Conservation (phyloP, 202 grass and related monocot genomes). For the Dendrocalamus latiflorus region DNA sequence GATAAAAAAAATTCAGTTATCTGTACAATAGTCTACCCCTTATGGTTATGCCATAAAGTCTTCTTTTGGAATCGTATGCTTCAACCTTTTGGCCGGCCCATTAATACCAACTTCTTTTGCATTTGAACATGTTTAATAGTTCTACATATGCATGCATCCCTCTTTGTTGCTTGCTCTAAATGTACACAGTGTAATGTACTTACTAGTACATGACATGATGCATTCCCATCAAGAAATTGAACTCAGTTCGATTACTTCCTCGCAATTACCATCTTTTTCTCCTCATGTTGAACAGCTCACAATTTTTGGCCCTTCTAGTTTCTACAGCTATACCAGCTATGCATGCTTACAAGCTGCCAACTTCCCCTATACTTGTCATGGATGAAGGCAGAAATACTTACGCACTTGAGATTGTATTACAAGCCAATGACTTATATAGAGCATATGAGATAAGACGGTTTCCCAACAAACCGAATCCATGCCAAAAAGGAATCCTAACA, state of each 20-base stretch:
- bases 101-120: background rate
- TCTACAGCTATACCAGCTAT: background rate
- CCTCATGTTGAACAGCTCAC: conserved; percentile 30
- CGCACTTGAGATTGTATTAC: no score
- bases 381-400: no score
- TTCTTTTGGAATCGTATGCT: conserved; percentile 11
- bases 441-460: no score
- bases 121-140: background rate
- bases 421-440: no score
- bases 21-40: no score
- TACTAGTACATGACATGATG: background rate
- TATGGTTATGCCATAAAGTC: background rate
- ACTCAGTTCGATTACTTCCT: background rate
- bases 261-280: background rate
- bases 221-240: conserved; percentile 12
- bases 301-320: conserved; percentile 13
- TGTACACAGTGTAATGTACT: background rate
- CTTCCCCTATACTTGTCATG: conserved; percentile 24
- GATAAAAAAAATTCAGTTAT: no score
- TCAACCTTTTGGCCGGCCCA: no score
- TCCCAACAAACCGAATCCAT: no score
- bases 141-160: background rate
- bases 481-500: no score
- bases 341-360: conserved; percentile 9
- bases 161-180: background rate